Evolutionary conservation across 2,329 filamentous ascomycete genomes (phyloP).

Genomic region (Metarhizium anisopliae): DNA sequence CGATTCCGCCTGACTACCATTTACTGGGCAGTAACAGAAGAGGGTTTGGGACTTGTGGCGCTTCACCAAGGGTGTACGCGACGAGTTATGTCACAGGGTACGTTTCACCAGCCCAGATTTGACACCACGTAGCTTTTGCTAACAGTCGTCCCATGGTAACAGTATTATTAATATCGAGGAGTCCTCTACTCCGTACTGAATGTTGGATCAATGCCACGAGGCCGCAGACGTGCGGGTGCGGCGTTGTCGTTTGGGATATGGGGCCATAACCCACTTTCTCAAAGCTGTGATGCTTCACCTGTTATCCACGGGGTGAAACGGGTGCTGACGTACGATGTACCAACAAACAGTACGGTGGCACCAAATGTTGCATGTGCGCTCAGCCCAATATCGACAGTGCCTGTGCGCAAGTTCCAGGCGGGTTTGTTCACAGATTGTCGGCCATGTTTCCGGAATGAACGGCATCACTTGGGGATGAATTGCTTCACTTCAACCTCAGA

Average conservation of each 20-base stretch:
- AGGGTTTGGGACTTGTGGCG: neutral
- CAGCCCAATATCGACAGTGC: neutral
- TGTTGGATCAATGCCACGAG: neutral
- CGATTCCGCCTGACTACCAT: neutral
- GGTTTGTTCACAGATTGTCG: neutral
- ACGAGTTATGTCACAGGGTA: constrained; percentile 6
- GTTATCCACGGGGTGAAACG: neutral
- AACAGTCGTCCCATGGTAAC: neutral
- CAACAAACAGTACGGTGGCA: no score
- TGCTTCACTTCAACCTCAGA: no score
- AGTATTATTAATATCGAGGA: neutral
- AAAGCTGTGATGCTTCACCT: neutral
- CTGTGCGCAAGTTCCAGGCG: neutral
- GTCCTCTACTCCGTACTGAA: neutral
- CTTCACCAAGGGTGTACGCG: neutral
- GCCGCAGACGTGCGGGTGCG: neutral
- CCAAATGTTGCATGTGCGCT: neutral
- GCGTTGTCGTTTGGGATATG: neutral
- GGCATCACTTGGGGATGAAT: neutral
- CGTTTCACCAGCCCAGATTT: constrained; percentile 6
- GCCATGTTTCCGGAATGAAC: neutral
- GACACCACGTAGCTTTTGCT: neutral
- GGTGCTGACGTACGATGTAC: neutral
- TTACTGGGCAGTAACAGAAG: neutral
- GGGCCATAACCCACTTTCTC: neutral